Evolutionary conservation across 257 asterid species (phyloP).

Genomic region (Salvia splendens): DNA sequence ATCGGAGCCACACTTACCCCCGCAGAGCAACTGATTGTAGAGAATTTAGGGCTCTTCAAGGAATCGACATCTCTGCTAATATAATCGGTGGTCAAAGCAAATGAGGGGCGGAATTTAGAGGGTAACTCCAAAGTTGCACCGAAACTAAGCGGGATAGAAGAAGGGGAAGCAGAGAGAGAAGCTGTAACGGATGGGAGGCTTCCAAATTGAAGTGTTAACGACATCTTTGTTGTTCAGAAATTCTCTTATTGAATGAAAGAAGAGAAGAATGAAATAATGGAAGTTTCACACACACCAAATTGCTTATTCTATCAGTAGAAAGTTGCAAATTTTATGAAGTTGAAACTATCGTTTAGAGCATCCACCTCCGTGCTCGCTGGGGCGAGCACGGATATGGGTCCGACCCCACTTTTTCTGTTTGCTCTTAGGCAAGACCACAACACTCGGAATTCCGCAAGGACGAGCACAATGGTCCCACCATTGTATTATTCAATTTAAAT

Average conservation of each 20-base stretch:
- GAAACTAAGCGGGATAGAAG: conserved; percentile 38
- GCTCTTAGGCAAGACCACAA: too few species aligned
- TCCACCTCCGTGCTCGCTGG: too few species aligned
- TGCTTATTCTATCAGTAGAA: too few species aligned
- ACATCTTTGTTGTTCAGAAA: conserved; percentile 41
- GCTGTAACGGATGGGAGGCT: conserved; percentile 33
- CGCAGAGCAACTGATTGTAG: conserved; percentile 54
- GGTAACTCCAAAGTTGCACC: conserved; percentile 33
- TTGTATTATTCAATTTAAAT: too few species aligned
- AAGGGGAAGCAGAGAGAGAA: conserved; percentile 27
- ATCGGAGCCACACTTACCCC: conserved; percentile 37
- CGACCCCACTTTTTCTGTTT: too few species aligned
- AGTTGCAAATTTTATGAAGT: too few species aligned
- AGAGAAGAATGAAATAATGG: neutral
- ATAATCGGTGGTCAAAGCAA: conserved; percentile 20
- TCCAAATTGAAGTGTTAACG: conserved; percentile 55
- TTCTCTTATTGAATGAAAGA: neutral
- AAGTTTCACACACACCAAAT: neutral
- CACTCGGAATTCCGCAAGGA: too few species aligned
- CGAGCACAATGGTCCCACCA: too few species aligned
- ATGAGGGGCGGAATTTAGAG: conserved; percentile 29
- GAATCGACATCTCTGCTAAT: conserved; percentile 31
- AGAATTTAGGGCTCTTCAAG: conserved; percentile 36
- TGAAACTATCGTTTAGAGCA: too few species aligned
- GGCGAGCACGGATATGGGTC: too few species aligned